phyloP scores from a whole-genome alignment of 148 eudicot genomes.

The Rhododendron kiyosumense region DNA sequence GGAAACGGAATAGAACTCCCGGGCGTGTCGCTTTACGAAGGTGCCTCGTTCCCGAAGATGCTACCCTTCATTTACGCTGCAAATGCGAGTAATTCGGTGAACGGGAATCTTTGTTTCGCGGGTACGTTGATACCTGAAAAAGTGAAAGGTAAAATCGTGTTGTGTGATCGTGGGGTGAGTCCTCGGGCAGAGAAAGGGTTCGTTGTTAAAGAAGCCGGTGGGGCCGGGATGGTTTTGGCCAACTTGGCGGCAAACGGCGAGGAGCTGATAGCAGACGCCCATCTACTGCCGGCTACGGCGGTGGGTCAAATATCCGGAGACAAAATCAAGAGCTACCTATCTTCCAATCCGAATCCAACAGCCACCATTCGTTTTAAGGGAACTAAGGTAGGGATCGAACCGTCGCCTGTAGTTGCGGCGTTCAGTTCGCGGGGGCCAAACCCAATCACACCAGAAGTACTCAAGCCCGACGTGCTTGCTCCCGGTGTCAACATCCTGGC shows the following conservation, averaged over 20 bases:
- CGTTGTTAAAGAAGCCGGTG: constrained; percentile 59
- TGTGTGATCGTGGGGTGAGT: constrained; percentile 59
- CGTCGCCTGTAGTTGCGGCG: constrained; percentile 66
- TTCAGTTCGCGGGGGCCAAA: constrained; percentile 69
- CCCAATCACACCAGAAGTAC: constrained; percentile 41
- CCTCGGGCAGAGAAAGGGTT: constrained; percentile 60
- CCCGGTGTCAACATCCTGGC: constrained; percentile 74
- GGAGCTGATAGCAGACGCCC: constrained; percentile 62
- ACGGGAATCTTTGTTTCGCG: constrained; percentile 47
- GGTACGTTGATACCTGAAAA: constrained; percentile 43
- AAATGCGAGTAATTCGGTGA: constrained; percentile 32
- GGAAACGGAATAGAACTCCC: constrained; percentile 34
- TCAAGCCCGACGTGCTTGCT: constrained; percentile 62
- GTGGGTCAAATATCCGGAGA: constrained; percentile 50
- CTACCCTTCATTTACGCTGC: constrained; percentile 54
- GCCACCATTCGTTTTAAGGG: constrained; percentile 52
- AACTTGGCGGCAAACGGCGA: constrained; percentile 57
- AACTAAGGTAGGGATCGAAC: constrained; percentile 43
- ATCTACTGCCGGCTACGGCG: constrained; percentile 49
- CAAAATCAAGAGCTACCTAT: constrained; percentile 28
- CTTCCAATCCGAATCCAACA: constrained; percentile 34
- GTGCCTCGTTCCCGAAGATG: constrained; percentile 25
- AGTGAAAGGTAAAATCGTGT: constrained; percentile 52
- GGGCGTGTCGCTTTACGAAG: constrained; percentile 53
- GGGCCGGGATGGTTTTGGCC: constrained; percentile 56